A percentile compares a stretch with the other conserved stretches of the same genome.
Conservation (phyloP, 345 rosid genomes). For the Populus ilicifolia region DNA sequence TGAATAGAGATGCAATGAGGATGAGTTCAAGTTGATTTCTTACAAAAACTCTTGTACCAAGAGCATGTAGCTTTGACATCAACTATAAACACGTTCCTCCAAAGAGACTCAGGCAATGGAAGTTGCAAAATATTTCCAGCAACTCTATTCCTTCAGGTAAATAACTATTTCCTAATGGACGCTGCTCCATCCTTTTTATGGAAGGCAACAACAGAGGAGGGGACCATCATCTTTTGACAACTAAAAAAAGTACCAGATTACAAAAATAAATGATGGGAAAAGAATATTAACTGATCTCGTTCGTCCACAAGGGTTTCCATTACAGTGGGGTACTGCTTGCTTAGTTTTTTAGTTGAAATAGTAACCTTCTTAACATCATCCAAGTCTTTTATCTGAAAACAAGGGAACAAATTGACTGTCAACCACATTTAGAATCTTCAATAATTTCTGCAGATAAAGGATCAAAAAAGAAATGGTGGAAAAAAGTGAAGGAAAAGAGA, state of each 20-base stretch:
- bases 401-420: conserved; percentile 14
- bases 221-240: neutral
- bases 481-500: neutral
- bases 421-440: conserved; percentile 10
- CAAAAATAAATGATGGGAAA: conserved; percentile 6
- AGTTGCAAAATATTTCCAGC: neutral
- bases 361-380: conserved; percentile 89
- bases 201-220: neutral
- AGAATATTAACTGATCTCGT: conserved; percentile 83
- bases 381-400: conserved; percentile 78
- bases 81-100: neutral
- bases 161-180: neutral
- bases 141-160: neutral
- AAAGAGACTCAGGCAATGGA: no score
- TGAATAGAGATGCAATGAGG: neutral
- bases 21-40: neutral
- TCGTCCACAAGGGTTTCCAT: conserved; percentile 95
- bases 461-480: neutral
- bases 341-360: conserved; percentile 89
- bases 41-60: neutral
- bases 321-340: conserved; percentile 86
- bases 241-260: neutral
- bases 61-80: neutral
- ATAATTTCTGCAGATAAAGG: neutral
- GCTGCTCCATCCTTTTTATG: neutral